Conservation (phyloP, 371 early-diverging fungal genomes). For the Chytridium lagenaria region DNA sequence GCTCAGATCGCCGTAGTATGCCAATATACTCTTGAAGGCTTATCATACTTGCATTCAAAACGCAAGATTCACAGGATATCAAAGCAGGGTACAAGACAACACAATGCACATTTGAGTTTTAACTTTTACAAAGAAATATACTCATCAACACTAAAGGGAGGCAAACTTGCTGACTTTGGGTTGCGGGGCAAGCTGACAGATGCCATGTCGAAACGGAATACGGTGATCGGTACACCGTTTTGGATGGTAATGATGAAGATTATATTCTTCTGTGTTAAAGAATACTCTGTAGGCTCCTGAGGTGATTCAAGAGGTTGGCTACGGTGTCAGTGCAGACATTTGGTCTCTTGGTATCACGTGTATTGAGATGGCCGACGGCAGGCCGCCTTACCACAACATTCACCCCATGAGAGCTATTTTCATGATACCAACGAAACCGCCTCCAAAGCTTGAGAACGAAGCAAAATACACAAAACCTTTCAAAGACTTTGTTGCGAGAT, state of each 20-base stretch:
- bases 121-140: conserved; percentile 60
- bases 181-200: conserved; percentile 67
- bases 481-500: conserved; percentile 59
- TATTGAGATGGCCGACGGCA: conserved; percentile 63
- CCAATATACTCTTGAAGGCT: conserved; percentile 55
- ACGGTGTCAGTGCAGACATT: conserved; percentile 62
- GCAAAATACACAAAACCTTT: conserved; percentile 51
- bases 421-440: conserved; percentile 61
- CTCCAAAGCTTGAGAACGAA: conserved; percentile 53
- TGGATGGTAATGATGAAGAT: conserved; percentile 54
- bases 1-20: conserved; percentile 62
- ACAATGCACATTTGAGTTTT: neutral
- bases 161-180: conserved; percentile 76
- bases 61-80: conserved; percentile 82
- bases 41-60: conserved; percentile 69
- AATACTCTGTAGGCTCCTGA: conserved; percentile 51
- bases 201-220: conserved; percentile 63
- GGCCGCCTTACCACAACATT: conserved; percentile 62
- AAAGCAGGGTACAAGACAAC: conserved; percentile 67
- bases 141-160: conserved; percentile 68
- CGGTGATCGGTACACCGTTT: conserved; percentile 66
- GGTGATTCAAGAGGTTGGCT: conserved; percentile 64
- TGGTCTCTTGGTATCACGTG: conserved; percentile 72
- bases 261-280: neutral
- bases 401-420: conserved; percentile 64